phyloP scores from a whole-genome alignment of 768 basidiomycete species.

The Tylopilus vinaceipallidus region DNA sequence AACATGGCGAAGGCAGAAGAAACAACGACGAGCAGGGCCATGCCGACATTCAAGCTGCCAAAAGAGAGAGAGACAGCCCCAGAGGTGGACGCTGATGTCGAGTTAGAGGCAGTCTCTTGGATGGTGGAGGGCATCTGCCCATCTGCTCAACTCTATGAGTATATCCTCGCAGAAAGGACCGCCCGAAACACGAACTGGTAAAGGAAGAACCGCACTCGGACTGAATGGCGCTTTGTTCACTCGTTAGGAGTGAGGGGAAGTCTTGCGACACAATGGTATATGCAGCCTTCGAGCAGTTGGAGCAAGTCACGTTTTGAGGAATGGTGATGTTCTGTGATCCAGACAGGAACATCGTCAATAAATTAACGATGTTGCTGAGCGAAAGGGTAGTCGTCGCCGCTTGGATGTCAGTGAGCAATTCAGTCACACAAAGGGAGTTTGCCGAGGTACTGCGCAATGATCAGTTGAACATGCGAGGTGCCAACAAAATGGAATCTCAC shows the following conservation, averaged over 20 bases:
- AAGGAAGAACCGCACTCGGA: conserved; percentile 49
- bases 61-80: conserved; percentile 22
- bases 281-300: conserved; percentile 50
- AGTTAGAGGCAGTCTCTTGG: conserved; percentile 23
- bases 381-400: conserved; percentile 22
- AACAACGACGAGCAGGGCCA: conserved; percentile 31
- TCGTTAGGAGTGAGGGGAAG: conserved; percentile 35
- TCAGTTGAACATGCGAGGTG: neutral
- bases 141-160: conserved; percentile 21
- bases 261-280: conserved; percentile 42
- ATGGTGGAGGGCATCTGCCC: conserved; percentile 31
- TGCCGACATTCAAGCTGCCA: conserved; percentile 22
- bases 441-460: conserved; percentile 29
- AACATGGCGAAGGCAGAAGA: conserved; percentile 36
- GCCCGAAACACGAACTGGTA: conserved; percentile 41
- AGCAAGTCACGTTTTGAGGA: conserved; percentile 45
- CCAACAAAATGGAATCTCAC: conserved; percentile 39
- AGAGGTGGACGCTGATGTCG: conserved; percentile 17
- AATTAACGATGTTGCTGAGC: conserved; percentile 13
- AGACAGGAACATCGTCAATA: conserved; percentile 7
- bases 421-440: conserved; percentile 53
- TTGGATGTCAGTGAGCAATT: conserved; percentile 56
- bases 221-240: conserved; percentile 29
- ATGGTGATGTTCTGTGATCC: conserved; percentile 11
- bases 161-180: neutral